Conservation (phyloP, 441 rosid genomes). For the Populus tomentosa region DNA sequence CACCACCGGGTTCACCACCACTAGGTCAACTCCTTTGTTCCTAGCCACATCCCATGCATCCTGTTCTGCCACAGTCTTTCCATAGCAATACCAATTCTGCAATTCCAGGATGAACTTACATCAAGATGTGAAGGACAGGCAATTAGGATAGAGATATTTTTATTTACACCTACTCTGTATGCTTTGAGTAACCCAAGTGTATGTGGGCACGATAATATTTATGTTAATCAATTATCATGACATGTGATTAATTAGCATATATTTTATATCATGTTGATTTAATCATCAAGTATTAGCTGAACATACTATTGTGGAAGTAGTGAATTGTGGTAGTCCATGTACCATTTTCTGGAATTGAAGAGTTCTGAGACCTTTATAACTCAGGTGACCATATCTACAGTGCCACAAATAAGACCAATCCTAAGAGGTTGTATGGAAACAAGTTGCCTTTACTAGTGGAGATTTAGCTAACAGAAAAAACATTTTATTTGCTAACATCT, state of each 20-base stretch:
- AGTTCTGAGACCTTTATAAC: neutral
- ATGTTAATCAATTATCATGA: too few relatives aligned
- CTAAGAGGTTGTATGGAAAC: neutral
- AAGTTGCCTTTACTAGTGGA: too few relatives aligned
- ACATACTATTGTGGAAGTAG: neutral
- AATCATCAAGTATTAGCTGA: too few relatives aligned
- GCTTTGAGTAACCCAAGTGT: too few relatives aligned
- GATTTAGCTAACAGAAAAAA: too few relatives aligned
- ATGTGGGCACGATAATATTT: neutral
- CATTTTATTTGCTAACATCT: neutral
- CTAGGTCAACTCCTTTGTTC: slow-evolving; percentile 78
- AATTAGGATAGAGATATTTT: too few relatives aligned
- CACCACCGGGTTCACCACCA: slow-evolving; percentile 70
- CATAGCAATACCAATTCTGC: too few relatives aligned
- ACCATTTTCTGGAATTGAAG: slow-evolving; percentile 1
- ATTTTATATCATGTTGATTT: too few relatives aligned
- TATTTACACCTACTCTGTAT: too few relatives aligned
- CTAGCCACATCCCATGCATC: slow-evolving; percentile 71
- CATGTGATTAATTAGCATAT: too few relatives aligned
- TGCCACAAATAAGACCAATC: slow-evolving; percentile 8
- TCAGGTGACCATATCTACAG: slow-evolving; percentile 10
- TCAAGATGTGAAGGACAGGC: too few relatives aligned
- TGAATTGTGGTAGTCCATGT: neutral
- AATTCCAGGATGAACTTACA: too few relatives aligned
- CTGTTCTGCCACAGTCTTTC: slow-evolving; percentile 18